A percentile compares a stretch with the other conserved stretches of the same genome.
Conservation (phyloP, 2,329 filamentous ascomycete genomes). For the Onygenales sp. region DNA sequence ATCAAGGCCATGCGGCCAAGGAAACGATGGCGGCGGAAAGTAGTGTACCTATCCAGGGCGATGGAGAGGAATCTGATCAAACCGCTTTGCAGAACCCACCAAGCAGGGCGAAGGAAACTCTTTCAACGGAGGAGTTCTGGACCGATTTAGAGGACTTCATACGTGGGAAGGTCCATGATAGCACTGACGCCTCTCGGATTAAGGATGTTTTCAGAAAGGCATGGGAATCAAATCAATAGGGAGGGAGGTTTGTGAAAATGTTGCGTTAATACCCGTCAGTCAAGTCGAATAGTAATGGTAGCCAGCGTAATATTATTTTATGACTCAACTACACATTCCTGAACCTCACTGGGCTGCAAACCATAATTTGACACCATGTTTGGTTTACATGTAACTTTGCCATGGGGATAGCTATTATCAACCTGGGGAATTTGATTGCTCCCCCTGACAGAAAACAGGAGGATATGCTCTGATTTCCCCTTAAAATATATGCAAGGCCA, state of each 20-base stretch:
- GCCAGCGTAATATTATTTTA: too few species aligned
- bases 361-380: too few species aligned
- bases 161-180: constrained; percentile 66
- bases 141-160: constrained; percentile 72
- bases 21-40: constrained; percentile 6
- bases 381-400: too few species aligned
- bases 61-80: constrained; percentile 25
- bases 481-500: background rate
- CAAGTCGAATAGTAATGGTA: too few species aligned
- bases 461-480: too few species aligned
- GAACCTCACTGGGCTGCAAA: too few species aligned
- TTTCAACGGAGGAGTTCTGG: constrained; percentile 75
- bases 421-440: too few species aligned
- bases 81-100: constrained; percentile 8
- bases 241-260: background rate
- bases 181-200: constrained; percentile 53
- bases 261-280: too few species aligned
- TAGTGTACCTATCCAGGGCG: constrained; percentile 18
- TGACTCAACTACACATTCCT: too few species aligned
- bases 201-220: constrained; percentile 59
- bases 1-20: constrained; percentile 1
- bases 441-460: too few species aligned
- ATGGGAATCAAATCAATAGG: constrained; percentile 42
- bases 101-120: constrained; percentile 34
- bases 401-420: too few species aligned